These are phyloP conservation scores for Crithidia thermophila DNA, from an alignment of 208 protist species.

Conservation along the genomic window DNA sequence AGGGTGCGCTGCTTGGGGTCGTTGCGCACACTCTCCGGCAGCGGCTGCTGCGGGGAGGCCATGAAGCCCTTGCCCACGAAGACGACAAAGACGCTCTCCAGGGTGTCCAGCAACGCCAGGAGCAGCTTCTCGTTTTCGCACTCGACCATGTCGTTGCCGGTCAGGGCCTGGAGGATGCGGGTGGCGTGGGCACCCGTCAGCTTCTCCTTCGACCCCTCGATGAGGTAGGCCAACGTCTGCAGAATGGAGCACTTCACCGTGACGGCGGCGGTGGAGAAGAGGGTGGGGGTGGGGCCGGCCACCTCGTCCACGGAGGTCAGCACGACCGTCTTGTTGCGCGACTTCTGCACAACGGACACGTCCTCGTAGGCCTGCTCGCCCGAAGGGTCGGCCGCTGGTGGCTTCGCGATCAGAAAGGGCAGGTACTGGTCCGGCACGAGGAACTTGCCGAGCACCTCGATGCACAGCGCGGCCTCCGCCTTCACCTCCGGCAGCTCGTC, in stretches of 20 bases:
- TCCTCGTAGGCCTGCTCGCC: slow-evolving; percentile 43
- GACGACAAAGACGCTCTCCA: slow-evolving; percentile 42
- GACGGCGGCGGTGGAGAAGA: slow-evolving; percentile 87
- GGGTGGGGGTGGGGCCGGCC: slow-evolving; percentile 39
- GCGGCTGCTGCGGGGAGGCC: slow-evolving; percentile 48
- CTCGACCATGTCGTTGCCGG: slow-evolving; percentile 63
- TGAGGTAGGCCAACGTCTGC: slow-evolving; percentile 59
- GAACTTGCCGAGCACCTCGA: slow-evolving; percentile 86
- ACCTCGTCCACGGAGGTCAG: slow-evolving; percentile 49
- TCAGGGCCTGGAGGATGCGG: slow-evolving; percentile 68
- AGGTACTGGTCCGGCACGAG: slow-evolving; percentile 90
- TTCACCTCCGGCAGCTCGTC: slow-evolving; percentile 79
- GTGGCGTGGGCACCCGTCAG: slow-evolving; percentile 64
- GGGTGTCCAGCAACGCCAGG: slow-evolving; percentile 52
- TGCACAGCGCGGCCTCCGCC: slow-evolving; percentile 70
- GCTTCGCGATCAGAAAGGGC: slow-evolving; percentile 79
- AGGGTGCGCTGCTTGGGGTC: slow-evolving; percentile 72
- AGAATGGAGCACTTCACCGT: slow-evolving; percentile 82
- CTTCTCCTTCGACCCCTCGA: slow-evolving; percentile 64
- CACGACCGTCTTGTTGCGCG: slow-evolving; percentile 66
- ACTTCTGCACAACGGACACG: slow-evolving; percentile 36
- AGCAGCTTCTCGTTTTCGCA: slow-evolving; percentile 71
- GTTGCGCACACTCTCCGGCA: slow-evolving; percentile 50
- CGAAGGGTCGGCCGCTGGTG: not conserved
- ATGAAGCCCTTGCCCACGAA: slow-evolving; percentile 65